These are phyloP conservation scores for Penicillium hordei DNA, from an alignment of 2,329 filamentous ascomycete genomes.

Conservation along the genomic window DNA sequence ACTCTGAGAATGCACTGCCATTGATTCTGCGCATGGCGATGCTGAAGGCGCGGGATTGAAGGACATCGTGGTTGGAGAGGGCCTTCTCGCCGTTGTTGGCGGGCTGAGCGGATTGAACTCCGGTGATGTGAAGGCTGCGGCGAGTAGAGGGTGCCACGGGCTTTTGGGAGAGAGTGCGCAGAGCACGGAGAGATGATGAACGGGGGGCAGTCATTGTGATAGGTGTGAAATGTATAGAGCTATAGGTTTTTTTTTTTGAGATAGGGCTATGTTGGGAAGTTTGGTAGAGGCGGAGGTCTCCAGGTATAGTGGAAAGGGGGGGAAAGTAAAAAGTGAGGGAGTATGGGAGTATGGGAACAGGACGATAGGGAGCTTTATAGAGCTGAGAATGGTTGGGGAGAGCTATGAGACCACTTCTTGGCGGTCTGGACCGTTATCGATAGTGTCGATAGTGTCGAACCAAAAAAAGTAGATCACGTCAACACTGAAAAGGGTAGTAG, in stretches of 20 bases:
- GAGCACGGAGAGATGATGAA: slow-evolving; percentile 47
- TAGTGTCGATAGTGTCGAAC: slow-evolving; percentile 14
- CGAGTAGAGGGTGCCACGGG: slow-evolving; percentile 36
- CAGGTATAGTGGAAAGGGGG: slow-evolving; percentile 8
- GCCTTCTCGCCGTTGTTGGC: slow-evolving; percentile 53
- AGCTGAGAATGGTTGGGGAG: slow-evolving; percentile 28
- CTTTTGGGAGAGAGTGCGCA: slow-evolving; percentile 45
- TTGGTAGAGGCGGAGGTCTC: background rate
- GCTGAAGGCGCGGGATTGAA: slow-evolving; percentile 55
- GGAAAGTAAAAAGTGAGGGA: background rate
- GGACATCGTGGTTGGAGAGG: slow-evolving; percentile 54
- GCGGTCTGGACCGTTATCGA: slow-evolving; percentile 25
- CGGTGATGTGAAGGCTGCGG: slow-evolving; percentile 61
- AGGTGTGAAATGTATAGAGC: slow-evolving; percentile 1
- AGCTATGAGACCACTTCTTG: slow-evolving; percentile 26
- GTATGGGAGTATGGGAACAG: slow-evolving; percentile 1
- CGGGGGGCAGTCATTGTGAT: slow-evolving; percentile 46
- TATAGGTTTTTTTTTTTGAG: background rate
- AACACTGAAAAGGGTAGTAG: slow-evolving; percentile 2
- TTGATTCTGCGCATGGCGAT: slow-evolving; percentile 54
- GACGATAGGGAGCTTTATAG: slow-evolving; percentile 17
- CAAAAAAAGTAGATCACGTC: slow-evolving; percentile 8
- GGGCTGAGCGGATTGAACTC: slow-evolving; percentile 56
- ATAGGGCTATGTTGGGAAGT: background rate
- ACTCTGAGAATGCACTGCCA: slow-evolving; percentile 42